Conservation (phyloP, 2,329 filamentous ascomycete species). For the Sporothrix dimorphospora region DNA sequence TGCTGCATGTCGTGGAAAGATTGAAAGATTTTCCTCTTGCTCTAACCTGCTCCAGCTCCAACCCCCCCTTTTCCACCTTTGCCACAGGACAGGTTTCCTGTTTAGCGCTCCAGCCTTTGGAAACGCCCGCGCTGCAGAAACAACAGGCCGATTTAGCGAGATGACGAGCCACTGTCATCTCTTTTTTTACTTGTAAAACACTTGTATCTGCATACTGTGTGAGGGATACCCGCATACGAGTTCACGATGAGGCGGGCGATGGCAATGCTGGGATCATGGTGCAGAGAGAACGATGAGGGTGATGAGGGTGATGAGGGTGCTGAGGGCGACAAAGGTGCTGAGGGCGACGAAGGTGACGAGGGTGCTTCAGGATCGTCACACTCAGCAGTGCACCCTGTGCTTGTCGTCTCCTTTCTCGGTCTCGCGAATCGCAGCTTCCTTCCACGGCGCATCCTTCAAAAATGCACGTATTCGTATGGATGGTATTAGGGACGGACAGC, state of each 20-base stretch:
- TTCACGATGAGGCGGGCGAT: not conserved
- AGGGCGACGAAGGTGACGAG: too few relatives aligned
- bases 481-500: not conserved
- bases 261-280: not conserved
- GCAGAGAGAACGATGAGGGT: too few relatives aligned
- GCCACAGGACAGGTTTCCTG: too few relatives aligned
- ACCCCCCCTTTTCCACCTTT: not conserved
- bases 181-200: not conserved
- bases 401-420: not conserved
- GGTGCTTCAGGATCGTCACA: not conserved
- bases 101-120: not conserved
- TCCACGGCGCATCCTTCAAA: not conserved
- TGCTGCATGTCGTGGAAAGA: conserved; percentile 4
- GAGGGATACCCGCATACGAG: not conserved
- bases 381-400: not conserved
- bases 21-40: conserved; percentile 17
- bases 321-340: not conserved
- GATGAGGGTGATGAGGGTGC: not conserved
- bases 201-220: not conserved
- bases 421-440: conserved; percentile 5
- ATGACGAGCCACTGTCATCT: not conserved
- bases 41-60: not conserved
- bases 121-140: conserved; percentile 6
- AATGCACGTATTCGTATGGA: conserved; percentile 12
- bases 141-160: not conserved